Evolutionary conservation across 129 eudicot species (phyloP), one percentile per base, ranked within the genome.

Genomic region (Chrysanthemum seticuspe): DNA sequence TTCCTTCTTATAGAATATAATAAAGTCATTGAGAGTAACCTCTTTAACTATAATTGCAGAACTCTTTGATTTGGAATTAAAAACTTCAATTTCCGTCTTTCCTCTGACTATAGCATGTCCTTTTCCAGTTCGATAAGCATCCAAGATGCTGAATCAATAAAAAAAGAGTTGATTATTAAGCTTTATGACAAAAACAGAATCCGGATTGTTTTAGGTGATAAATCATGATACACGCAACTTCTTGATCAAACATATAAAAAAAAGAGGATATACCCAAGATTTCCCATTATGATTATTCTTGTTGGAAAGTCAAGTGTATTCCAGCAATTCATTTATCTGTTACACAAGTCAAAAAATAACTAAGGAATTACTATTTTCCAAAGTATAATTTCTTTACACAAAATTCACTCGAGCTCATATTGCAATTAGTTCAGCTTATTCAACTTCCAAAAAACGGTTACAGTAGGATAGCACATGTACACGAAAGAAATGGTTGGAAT

Each of bases 261-360:
- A 70, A 52, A 4, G 14, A 58, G 16, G 19, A 70, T 10, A 58
- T 83, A 94, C 97, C 98, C 98, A 51, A 62, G 66, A 66, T 82
- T 94, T 72, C 98, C 98, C 97, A 94, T 94, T 64, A 94, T 86
- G 70, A 87, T 56, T 68, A 97, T 97, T 77, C 98, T 97, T 76
- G 98, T 94, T 19, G 98, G 98, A 65, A 94, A 94, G 83, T 94
- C 98, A 50, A 97, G 98, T 86, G 88, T 82, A 90, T 72, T 90
- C 98, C 83, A 94, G 78, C 84, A 93, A 70, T 82, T 94, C 98
- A 83, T 90, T 96, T 71, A 93, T 83, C 98, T 94, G 68, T 70
- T 62, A 79, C 61, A 72, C 47, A 76, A 68, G 72, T 70, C 63
- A 70, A 21, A 19, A 29, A 31, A 3, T 31, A 21, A 14, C 13